Conservation (phyloP, 2,329 filamentous ascomycete genomes). For the Amauroascus verrucosus region DNA sequence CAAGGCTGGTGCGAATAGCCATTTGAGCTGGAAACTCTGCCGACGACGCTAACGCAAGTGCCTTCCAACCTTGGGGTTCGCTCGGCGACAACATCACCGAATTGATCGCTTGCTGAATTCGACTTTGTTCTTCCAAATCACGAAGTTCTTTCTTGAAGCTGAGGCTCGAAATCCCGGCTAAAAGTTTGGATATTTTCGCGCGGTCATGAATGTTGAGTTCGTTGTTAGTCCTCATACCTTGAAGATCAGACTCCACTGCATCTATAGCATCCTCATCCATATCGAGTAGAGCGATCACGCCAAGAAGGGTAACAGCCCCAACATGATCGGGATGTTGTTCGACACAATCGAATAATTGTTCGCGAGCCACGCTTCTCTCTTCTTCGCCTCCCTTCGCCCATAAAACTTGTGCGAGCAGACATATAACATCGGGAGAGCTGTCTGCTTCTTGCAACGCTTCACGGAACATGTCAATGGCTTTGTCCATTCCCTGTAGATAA, state of each 20-base stretch:
- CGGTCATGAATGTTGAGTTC: conserved; percentile 54
- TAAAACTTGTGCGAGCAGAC: conserved; percentile 77
- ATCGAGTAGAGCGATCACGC: conserved; percentile 73
- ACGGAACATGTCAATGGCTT: conserved; percentile 69
- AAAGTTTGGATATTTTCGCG: conserved; percentile 59
- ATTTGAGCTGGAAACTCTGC: conserved; percentile 56
- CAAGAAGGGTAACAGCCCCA: conserved; percentile 68
- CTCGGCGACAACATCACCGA: conserved; percentile 74
- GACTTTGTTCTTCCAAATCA: conserved; percentile 37
- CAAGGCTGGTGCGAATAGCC: conserved; percentile 67
- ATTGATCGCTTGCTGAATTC: conserved; percentile 56
- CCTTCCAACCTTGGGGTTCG: conserved; percentile 69
- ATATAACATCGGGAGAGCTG: conserved; percentile 71
- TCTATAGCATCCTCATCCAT: conserved; percentile 67
- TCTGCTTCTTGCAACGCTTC: conserved; percentile 66
- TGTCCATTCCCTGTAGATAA: conserved; percentile 54
- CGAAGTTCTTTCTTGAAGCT: conserved; percentile 29
- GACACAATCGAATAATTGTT: conserved; percentile 69
- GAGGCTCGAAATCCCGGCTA: conserved; percentile 59
- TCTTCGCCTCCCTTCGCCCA: conserved; percentile 77
- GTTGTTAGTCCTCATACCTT: conserved; percentile 58
- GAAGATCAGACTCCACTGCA: conserved; percentile 68
- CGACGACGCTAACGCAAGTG: conserved; percentile 54
- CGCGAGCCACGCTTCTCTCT: conserved; percentile 64
- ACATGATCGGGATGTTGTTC: conserved; percentile 65